Percentiles rank a stretch among this genome's conserved stretches.
Evolutionary conservation across 2,329 filamentous ascomycete genomes (phyloP).

Genomic region (Ceratocystis papillata): DNA sequence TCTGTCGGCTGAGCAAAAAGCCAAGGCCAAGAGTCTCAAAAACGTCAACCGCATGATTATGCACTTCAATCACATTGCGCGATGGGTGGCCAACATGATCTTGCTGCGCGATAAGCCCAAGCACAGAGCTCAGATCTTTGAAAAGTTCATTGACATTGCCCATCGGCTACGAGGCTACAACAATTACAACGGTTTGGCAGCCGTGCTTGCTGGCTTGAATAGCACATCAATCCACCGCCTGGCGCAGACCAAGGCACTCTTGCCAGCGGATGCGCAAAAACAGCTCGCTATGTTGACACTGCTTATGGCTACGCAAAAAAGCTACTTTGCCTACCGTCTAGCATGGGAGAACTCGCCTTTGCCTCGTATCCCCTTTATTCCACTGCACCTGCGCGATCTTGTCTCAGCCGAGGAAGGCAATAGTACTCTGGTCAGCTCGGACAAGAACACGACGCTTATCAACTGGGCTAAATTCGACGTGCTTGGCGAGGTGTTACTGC

Average conservation of each 20-base stretch:
- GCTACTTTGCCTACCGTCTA: constrained; percentile 87
- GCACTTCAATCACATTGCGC: constrained; percentile 79
- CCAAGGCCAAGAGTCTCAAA: constrained; percentile 63
- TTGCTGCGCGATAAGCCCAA: constrained; percentile 91
- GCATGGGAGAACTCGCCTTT: constrained; percentile 93
- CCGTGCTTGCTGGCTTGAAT: constrained; percentile 85
- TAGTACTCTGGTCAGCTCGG: constrained; percentile 68
- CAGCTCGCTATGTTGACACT: constrained; percentile 81
- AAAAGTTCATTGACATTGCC: constrained; percentile 92
- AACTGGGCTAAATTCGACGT: constrained; percentile 99
- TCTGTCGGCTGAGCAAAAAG: constrained; percentile 57
- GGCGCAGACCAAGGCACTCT: constrained; percentile 63
- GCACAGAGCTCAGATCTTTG: constrained; percentile 78
- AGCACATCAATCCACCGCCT: constrained; percentile 77
- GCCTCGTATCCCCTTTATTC: constrained; percentile 86
- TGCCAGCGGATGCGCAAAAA: constrained; percentile 61
- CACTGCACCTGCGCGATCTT: constrained; percentile 77
- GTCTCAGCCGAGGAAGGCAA: constrained; percentile 90
- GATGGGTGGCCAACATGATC: constrained; percentile 73
- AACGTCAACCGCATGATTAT: constrained; percentile 92
- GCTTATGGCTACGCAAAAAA: constrained; percentile 86
- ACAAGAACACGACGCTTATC: constrained; percentile 52
- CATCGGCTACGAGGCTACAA: constrained; percentile 78
- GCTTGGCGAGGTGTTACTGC: constrained; percentile 79
- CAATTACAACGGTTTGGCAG: constrained; percentile 95